phyloP scores from a whole-genome alignment of 208 protist species.

The Hexamita inflata region DNA sequence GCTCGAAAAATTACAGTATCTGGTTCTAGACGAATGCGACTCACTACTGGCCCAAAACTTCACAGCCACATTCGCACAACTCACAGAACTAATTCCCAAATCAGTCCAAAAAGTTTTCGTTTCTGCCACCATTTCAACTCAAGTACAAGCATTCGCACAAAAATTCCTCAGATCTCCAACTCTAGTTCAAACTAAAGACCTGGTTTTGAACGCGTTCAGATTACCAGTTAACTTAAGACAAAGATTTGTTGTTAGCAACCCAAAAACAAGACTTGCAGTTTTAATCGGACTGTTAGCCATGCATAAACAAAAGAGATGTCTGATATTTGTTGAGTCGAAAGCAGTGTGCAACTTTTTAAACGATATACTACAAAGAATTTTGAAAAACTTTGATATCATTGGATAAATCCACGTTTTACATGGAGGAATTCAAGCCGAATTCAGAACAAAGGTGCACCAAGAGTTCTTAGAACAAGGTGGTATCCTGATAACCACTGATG shows the following conservation, averaged over 20 bases:
- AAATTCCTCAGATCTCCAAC: not conserved
- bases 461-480: not conserved
- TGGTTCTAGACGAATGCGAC: slow-evolving; percentile 27
- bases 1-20: not conserved
- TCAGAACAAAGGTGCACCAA: not conserved
- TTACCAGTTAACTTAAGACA: not conserved
- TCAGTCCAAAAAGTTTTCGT: not conserved
- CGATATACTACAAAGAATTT: not conserved
- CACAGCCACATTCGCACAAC: not conserved
- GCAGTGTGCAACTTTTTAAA: not conserved
- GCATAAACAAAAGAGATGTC: not conserved
- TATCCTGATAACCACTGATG: slow-evolving; percentile 25
- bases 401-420: not conserved
- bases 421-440: not conserved
- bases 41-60: not conserved
- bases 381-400: not conserved
- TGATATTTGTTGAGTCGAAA: slow-evolving; percentile 13
- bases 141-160: not conserved
- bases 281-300: not conserved
- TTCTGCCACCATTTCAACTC: not conserved
- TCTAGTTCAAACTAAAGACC: not conserved
- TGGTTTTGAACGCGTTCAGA: not conserved
- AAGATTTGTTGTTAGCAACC: not conserved
- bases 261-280: not conserved
- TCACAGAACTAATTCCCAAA: not conserved